Conservation (phyloP, 176 grass and related monocot species). For the Avena atlantica region DNA sequence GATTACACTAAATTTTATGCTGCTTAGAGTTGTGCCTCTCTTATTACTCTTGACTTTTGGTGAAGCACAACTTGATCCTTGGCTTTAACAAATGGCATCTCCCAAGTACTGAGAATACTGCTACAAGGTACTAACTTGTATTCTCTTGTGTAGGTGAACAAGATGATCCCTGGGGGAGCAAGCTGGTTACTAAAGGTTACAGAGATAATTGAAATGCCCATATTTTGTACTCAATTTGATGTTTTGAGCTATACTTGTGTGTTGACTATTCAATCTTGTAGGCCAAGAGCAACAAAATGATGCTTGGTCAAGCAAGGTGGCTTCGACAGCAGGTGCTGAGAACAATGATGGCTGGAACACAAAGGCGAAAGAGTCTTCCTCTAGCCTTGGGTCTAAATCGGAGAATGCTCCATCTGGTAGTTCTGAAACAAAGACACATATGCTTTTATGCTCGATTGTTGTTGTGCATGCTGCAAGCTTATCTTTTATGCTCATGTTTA, state of each 20-base stretch:
- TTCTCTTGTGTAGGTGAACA: slow-evolving; percentile 42
- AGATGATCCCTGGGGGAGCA: slow-evolving; percentile 52
- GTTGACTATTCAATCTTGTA: slow-evolving; percentile 39
- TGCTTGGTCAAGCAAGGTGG: slow-evolving; percentile 54
- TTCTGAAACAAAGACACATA: slow-evolving; percentile 28
- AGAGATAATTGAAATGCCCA: slow-evolving; percentile 11
- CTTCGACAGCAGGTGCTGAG: slow-evolving; percentile 28
- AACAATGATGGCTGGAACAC: slow-evolving; percentile 49
- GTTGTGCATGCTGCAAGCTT: background rate
- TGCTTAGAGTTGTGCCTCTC: background rate
- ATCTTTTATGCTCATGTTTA: slow-evolving; percentile 36
- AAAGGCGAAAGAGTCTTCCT: slow-evolving; percentile 18
- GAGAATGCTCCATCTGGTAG: slow-evolving; percentile 42
- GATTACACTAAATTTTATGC: slow-evolving; percentile 28
- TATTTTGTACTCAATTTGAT: slow-evolving; percentile 24
- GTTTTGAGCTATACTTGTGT: slow-evolving; percentile 21
- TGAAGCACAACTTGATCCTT: slow-evolving; percentile 20
- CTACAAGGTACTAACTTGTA: slow-evolving; percentile 1
- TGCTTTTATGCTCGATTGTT: slow-evolving; percentile 28
- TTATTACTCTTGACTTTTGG: slow-evolving; percentile 16
- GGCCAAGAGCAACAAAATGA: slow-evolving; percentile 53
- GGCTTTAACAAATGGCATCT: slow-evolving; percentile 31
- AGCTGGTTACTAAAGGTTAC: slow-evolving; percentile 46
- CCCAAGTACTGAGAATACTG: background rate
- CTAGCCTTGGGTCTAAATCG: background rate